Base-by-base conservation (phyloP, 768 basidiomycete genomes). In the Rhodotorula paludigena region DNA sequence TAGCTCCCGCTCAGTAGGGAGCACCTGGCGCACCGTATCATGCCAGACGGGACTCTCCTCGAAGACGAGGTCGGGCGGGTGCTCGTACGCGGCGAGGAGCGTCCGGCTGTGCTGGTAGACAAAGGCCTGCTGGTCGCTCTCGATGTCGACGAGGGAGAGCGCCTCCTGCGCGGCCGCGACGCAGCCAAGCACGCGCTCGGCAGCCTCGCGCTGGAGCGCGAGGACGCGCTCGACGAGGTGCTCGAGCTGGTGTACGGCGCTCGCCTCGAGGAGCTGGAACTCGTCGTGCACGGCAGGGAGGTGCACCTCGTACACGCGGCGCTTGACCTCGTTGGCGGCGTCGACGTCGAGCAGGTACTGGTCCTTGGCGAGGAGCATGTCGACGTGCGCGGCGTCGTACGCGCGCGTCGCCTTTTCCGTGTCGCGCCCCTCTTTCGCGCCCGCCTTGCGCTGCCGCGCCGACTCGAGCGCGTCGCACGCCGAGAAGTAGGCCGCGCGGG, bases 1-100 rank as follows among this genome's bases (percentile, higher is more conserved):
- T 32, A 33, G 57, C 32, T 5, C 16, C 35, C 8, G 38, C 21
- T 20, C 20, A 28, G 7, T 12, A 41, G 23, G 30, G 39, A 45
- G 32, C 41, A 11, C 41, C 20, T 25, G 23, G 32, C 70, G 32
- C 28, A 71, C 70, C 32, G 71, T 62, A n/a, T 73, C 71, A 41
- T 73, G 67, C 71, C 71, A 73, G 0, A 66, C 62, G 5, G 56
- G 33, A 20, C 57, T 53, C 48, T 63, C 67, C 33, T 73, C 67
- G n/a, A 73, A 73, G 21, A 30, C 49, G 15, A 63, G 41, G 41
- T 73, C 68, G 16, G 48, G 38, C 44, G 71, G 71, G 2, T 57
- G 32, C 44, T 73, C 64, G 64, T 64, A 73, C 32, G 64, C 54
- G 3, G 33, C 53, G 6, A 60, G 15, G 33, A 63, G 56, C 9